phyloP scores from a whole-genome alignment of 2,329 filamentous ascomycete genomes.

The Harringtonia aguacate region DNA sequence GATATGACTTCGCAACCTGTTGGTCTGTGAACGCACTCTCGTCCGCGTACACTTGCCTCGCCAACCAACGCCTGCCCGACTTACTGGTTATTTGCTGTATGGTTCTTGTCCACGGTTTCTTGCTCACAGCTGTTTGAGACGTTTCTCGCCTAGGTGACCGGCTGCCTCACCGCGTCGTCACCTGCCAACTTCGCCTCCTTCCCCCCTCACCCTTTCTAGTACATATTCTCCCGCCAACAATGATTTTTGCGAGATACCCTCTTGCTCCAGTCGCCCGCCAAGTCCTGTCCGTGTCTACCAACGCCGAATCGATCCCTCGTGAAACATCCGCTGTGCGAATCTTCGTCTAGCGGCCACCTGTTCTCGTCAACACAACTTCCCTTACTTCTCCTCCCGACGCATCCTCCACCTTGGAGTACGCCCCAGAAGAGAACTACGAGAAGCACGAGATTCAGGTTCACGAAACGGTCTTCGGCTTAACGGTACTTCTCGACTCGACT shows the following conservation, averaged over 20 bases:
- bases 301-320: conserved; percentile 46
- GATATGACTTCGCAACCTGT: conserved; percentile 1
- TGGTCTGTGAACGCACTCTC: conserved; percentile 10
- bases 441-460: conserved; percentile 11
- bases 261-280: conserved; percentile 52
- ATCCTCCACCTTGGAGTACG: neutral
- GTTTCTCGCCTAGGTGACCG: neutral
- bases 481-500: conserved; percentile 10
- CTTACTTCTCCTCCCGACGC: conserved; percentile 1
- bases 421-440: conserved; percentile 7
- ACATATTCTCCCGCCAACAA: conserved; percentile 31
- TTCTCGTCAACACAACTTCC: conserved; percentile 16
- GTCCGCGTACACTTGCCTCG: conserved; percentile 9
- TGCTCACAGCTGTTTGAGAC: conserved; percentile 3
- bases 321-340: conserved; percentile 31
- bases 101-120: conserved; percentile 8
- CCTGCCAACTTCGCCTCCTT: conserved; percentile 5
- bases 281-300: conserved; percentile 32
- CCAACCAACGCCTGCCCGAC: conserved; percentile 3
- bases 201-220: conserved; percentile 6
- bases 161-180: conserved; percentile 4
- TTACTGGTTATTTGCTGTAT: conserved; percentile 7
- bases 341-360: conserved; percentile 29
- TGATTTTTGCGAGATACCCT: conserved; percentile 44
- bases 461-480: conserved; percentile 11